phyloP scores from a whole-genome alignment of 306 rosid species.

The Abrus precatorius region DNA sequence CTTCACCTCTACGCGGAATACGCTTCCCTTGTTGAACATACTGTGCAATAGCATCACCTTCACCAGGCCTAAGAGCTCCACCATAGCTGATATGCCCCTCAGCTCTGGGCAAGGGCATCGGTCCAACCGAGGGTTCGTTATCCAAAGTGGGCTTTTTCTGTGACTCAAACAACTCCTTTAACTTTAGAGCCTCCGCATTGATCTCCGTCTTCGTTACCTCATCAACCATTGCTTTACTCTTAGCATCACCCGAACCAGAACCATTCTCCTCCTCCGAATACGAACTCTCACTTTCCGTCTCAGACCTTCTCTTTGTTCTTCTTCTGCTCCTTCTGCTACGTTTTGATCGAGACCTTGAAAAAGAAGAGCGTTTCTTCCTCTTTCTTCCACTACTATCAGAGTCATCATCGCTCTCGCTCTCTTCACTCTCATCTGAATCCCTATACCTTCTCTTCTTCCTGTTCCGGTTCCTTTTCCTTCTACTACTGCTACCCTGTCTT shows the following conservation, averaged over 20 bases:
- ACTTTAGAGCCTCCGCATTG: constrained; percentile 65
- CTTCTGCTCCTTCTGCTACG: constrained; percentile 51
- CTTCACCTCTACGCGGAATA: constrained; percentile 97
- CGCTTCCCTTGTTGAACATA: constrained; percentile 99
- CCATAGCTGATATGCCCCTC: constrained; percentile 99
- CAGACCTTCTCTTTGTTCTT: constrained; percentile 48
- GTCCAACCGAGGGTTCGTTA: constrained; percentile 82
- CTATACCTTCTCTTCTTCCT: constrained; percentile 59
- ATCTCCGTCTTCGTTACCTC: constrained; percentile 56
- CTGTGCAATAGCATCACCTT: constrained; percentile 97
- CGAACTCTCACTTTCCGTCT: constrained; percentile 53
- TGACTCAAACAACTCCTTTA: constrained; percentile 77
- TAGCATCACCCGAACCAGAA: constrained; percentile 56
- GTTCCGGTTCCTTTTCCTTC: constrained; percentile 30
- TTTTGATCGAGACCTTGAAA: constrained; percentile 43
- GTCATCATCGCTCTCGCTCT: constrained; percentile 50
- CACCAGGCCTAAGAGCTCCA: constrained; percentile 99
- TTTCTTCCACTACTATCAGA: constrained; percentile 55
- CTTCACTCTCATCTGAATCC: constrained; percentile 63
- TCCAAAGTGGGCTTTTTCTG: constrained; percentile 83
- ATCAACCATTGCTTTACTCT: constrained; percentile 45
- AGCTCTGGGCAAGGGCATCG: constrained; percentile 90
- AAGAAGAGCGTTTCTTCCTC: constrained; percentile 49
- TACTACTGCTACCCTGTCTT: constrained; percentile 64
- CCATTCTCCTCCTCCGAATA: constrained; percentile 61